A percentile compares a stretch with the other conserved stretches of the same genome.
Evolutionary conservation across 345 rosid genomes (phyloP).

Genomic region (Garcia nutans): DNA sequence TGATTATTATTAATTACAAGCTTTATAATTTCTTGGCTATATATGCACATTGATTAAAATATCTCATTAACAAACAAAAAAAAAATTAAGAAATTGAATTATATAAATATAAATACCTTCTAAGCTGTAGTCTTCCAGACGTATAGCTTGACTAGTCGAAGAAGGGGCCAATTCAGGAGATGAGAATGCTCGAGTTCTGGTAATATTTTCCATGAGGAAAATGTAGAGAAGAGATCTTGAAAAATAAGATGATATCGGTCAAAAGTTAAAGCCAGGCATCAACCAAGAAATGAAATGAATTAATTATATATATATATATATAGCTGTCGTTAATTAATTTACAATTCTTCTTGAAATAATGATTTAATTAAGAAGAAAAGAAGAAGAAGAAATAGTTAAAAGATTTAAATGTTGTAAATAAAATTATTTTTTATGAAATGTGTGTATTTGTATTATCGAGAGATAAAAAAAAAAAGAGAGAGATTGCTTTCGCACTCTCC

Average conservation of each 20-base stretch:
- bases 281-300: not conserved
- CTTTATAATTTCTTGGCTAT: no score
- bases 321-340: not conserved
- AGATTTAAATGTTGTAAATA: not conserved
- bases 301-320: not conserved
- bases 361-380: not conserved
- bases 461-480: slow-evolving; percentile 15
- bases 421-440: not conserved
- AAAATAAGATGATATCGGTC: not conserved
- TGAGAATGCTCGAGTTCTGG: slow-evolving; percentile 42
- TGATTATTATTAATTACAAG: no score
- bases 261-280: not conserved
- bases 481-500: slow-evolving; percentile 5
- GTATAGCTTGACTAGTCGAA: slow-evolving; percentile 17
- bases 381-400: not conserved
- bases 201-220: slow-evolving; percentile 22
- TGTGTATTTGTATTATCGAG: not conserved
- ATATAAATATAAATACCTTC: slow-evolving; percentile 36
- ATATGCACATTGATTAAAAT: no score
- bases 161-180: slow-evolving; percentile 47
- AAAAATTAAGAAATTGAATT: no score
- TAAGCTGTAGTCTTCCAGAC: slow-evolving; percentile 39
- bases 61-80: not conserved
- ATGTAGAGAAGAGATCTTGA: not conserved
- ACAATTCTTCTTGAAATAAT: not conserved